A percentile compares a stretch with the other conserved stretches of the same genome.
phyloP scores from a whole-genome alignment of 306 rosid species.

The Vicia faba region DNA sequence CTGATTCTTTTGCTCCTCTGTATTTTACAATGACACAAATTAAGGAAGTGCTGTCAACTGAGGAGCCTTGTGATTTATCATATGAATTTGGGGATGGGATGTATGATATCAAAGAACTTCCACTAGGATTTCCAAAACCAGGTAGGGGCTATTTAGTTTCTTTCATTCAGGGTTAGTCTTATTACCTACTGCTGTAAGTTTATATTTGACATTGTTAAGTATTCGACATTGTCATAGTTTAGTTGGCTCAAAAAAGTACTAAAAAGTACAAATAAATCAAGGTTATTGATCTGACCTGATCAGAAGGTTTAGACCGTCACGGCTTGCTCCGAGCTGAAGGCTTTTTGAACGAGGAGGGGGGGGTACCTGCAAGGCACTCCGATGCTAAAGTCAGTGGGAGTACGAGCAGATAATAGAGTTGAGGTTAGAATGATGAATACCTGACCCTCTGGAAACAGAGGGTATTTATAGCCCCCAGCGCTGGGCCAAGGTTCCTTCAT shows the following conservation, averaged over 20 bases:
- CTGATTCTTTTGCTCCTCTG: conserved; percentile 64
- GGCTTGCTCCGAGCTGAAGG: no score
- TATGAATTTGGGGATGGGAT: conserved; percentile 85
- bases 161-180: neutral
- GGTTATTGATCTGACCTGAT: no score
- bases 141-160: conserved; percentile 42
- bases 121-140: conserved; percentile 75
- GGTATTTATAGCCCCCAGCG: no score
- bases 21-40: conserved; percentile 64
- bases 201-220: conserved; percentile 14
- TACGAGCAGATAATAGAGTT: no score
- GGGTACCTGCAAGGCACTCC: no score
- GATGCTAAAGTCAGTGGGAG: no score
- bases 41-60: conserved; percentile 89
- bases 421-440: no score
- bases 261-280: neutral
- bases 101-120: conserved; percentile 61
- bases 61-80: conserved; percentile 85
- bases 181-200: conserved; percentile 3
- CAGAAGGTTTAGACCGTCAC: no score
- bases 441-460: no score
- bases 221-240: neutral
- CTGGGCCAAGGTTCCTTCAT: no score
- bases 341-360: no score
- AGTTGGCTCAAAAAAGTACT: neutral